Evolutionary conservation across 495 filamentous ascomycete genomes (phyloP), one percentile per base, ranked within the genome.

Genomic region (Aspergillus panamensis): DNA sequence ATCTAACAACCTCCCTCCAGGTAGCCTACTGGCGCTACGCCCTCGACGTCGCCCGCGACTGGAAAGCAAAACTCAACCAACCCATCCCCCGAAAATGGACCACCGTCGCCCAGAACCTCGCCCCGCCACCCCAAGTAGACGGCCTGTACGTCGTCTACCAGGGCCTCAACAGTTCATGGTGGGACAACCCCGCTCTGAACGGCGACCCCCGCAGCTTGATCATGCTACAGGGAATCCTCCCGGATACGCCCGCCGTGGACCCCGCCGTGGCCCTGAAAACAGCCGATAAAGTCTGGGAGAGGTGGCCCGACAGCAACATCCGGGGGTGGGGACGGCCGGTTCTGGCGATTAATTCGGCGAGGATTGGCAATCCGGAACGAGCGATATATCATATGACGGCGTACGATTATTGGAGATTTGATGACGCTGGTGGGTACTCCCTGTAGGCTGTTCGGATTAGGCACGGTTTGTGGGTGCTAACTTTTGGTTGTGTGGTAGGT

Each of bases 21-120:
- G 58, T 58, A n/a, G 50, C 60, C 19, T 62, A 62, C 47, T 62
- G 60, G 60, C 43, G 51, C 32, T 62, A 62, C 55, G 60, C 35
- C 8, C 51, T 62, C 30, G 51, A 55, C 17, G 37, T 51, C 9
- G 55, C 60, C 3, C 51, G 47, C 1, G 32, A 30, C 25, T 62
- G 55, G 55, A 58, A 55, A 17, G 29, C 6, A 13, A 42, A 37
- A 14, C 60, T 62, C 10, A n/a, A 30, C 19, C 55, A 55, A 13
- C 29, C 45, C 12, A 7, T 62, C 6, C 60, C 60, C 2, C 0
- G 4, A 1, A 40, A 43, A 44, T 62, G 60, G 60, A 55, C 29
- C 10, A 51, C 19, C 16, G 55, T 62, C 14, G 37, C 55, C 0
- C 6, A 51, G 30, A 31, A 42, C 14, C 60, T 62, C 51, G 31